Base-by-base conservation (phyloP, 208 protist genomes). In the Acanthamoeba quina region DNA sequence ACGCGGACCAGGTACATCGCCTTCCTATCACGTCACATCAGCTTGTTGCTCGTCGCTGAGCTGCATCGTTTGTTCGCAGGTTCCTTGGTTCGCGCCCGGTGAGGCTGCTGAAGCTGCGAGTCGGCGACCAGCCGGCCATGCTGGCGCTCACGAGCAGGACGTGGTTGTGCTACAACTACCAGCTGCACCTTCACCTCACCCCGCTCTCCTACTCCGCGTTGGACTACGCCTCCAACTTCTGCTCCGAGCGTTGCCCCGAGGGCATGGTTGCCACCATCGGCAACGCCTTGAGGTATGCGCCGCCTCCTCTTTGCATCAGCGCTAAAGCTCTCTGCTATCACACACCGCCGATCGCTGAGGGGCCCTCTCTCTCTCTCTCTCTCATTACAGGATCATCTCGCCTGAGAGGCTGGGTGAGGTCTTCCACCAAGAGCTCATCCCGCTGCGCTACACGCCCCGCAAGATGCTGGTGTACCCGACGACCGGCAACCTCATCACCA, bases 201-300 rank as follows among this genome's bases (percentile, higher is more conserved):
- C 98, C 98, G 37, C 72, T 99, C 2, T 96, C 96, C 9, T 98
- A 98, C 90, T 94, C 97, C 19, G 78, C 96, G 44, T 94, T 99
- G 13, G 97, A 98, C 37, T 94, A 95, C 60, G 98, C 97, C 0
- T 47, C 96, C 9, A 49, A 56, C 52, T 98, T 99, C 91, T 72
- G 78, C 21, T 98, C 98, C 0, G 98, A 98, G 56, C 96, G 98
- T 76, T 98, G 96, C 56, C 95, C 97, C 13, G 98, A 99, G 56
- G 98, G 98, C 76, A 92, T 99, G 19, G 95, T 97, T 11, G 96
- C 95, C 41, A 96, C 98, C 17, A 90, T 96, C 9, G 95, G 95
- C 19, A 97, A 97, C 83, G 95, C 93, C 37, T 60, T 98, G 1
- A n/a, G 78, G 91, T 94, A 49, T 85, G 85, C 3, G 44, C 19